Base-by-base conservation (phyloP, 176 grass and related monocot species). In the Avena sativa region DNA sequence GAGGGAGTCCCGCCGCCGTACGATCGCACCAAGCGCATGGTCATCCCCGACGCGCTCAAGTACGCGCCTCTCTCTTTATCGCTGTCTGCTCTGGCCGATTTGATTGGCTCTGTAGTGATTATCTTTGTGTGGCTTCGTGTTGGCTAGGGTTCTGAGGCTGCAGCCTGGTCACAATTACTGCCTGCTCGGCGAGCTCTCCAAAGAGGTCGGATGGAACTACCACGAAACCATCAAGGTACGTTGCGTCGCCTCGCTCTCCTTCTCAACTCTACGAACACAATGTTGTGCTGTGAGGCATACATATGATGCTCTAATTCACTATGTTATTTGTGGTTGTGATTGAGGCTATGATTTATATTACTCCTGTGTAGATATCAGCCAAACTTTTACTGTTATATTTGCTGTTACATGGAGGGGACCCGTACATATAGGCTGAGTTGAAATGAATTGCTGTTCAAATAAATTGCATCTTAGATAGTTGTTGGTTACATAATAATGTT, bases 41-140 rank as follows among this genome's bases (percentile, higher is more conserved):
- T 91, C 70, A 76, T 95, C 71, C 93, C 93, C 1, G 93, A 91
- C 50, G 91, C 93, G 28, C 89, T 91, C 78, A 95, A 95, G 86
- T 95, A 65, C 7, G 74, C 13, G 1, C 21, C 16, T 52, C 13
- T 7, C 0, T 36, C 20, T 43, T 2, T 36, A 16, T n/a, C 0
- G 9, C 51, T 57, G 17, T 25, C 46, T 5, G 1, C 52, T 78
- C 52, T 78, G 48, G 49, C 21, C 12, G 25, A 19, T 52, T 53
- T 76, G 0, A 6, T 76, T 55, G 4, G 49, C 15, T 34, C 2
- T 55, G 15, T 20, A 32, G 26, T 77, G 74, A 76, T 34, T 25
- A 34, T 19, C 26, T 76, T 76, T 76, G 49, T 19, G 26, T 34
- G 74, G 20, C 26, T 76, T 55, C 0, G 55, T 76, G 26, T 19